Evolutionary conservation across 2,329 filamentous ascomycete genomes (phyloP).

Genomic region (Ceratocystis colombiana): DNA sequence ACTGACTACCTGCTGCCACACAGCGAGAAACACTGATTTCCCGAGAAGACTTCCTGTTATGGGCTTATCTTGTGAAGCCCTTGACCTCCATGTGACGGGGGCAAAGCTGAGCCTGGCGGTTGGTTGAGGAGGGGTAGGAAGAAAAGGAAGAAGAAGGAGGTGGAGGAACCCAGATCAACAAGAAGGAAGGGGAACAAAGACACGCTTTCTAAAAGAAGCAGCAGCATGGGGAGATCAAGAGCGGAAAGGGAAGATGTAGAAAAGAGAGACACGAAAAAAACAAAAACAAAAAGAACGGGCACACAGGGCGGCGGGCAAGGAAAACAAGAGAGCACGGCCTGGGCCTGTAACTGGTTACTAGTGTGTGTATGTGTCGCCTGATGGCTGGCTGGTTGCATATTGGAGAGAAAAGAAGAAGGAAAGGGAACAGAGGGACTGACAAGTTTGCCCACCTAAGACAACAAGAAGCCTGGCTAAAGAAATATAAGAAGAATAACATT

Average conservation of each 20-base stretch:
- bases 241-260: not conserved
- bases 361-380: no score
- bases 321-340: not conserved
- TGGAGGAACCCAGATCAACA: not conserved
- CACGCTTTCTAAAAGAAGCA: not conserved
- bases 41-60: not conserved
- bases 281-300: not conserved
- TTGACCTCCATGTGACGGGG: not conserved
- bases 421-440: not conserved
- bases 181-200: not conserved
- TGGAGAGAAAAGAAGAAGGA: not conserved
- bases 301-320: not conserved
- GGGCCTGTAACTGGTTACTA: not conserved
- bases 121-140: not conserved
- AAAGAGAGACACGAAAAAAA: not conserved
- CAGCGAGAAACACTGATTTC: not conserved
- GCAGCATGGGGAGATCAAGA: not conserved
- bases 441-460: conserved; percentile 11
- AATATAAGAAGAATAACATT: conserved; percentile 2
- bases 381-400: conserved; percentile 1
- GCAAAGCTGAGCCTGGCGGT: not conserved
- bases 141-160: not conserved
- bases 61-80: not conserved
- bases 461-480: not conserved
- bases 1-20: not conserved